Evolutionary conservation across 345 rosid species (phyloP).

Genomic region (Geranium rotundifolium): DNA sequence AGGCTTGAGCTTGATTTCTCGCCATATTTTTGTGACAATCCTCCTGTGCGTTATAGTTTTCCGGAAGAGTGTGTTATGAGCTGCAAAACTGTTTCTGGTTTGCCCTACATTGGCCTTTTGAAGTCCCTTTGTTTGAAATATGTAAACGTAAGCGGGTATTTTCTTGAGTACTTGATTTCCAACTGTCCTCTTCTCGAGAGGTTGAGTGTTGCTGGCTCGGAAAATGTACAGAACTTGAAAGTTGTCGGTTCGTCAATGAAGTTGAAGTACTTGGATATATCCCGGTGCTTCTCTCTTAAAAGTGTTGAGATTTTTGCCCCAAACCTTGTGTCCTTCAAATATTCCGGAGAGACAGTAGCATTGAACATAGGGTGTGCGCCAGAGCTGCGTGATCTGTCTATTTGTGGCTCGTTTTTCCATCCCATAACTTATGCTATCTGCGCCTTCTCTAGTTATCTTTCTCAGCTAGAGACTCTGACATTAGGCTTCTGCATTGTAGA

Average conservation of each 20-base stretch:
- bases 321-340: constrained; percentile 6
- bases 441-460: constrained; percentile 1
- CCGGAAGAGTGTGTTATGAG: not conserved
- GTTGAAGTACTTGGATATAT: constrained; percentile 7
- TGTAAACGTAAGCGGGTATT: constrained; percentile 2
- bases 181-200: constrained; percentile 7
- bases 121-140: constrained; percentile 1
- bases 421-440: not conserved
- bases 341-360: not conserved
- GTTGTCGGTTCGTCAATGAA: constrained; percentile 1
- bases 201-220: not conserved
- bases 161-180: constrained; percentile 2
- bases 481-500: not conserved
- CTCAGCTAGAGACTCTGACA: constrained; percentile 5
- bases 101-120: not conserved
- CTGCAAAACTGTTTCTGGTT: not conserved
- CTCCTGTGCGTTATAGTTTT: not conserved
- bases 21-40: not conserved
- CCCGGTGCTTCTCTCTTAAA: not conserved
- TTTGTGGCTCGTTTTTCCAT: constrained; percentile 2
- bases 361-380: not conserved
- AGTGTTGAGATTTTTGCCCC: constrained; percentile 7
- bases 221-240: constrained; percentile 1
- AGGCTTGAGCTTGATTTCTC: constrained; percentile 4
- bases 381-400: not conserved